Base-by-base conservation (phyloP, 805 yeast species). In the Pichia insulana region DNA sequence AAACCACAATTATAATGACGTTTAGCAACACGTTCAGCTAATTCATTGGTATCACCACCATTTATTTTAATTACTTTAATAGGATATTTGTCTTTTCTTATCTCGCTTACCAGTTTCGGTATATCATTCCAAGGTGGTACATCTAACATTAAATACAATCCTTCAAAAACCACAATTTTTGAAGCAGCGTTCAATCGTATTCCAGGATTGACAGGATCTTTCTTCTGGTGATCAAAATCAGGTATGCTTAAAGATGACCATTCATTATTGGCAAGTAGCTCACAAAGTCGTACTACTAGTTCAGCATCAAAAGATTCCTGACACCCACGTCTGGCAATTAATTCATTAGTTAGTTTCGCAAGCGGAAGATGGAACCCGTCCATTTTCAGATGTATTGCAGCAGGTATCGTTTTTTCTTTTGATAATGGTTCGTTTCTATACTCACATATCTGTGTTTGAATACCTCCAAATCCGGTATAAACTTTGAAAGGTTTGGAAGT, bases 241-340 rank as follows among this genome's bases (percentile, higher is more conserved):
- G 96, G 95, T 8, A 76, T 67, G 18, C 48, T 46, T 6, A 79
- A 26, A 6, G 32, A 25, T 11, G 22, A 26, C 48, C 49, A 43
- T 17, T 32, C 36, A 0, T 38, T 27, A 3, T 6, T n/a, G 8
- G 52, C 50, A 22, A 74, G 50, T 9, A 58, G 46, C 38, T 48
- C 50, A 16, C 59, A 62, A 15, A 70, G 52, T 4, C 47, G 55
- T 1, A 64, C 69, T 13, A 73, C 65, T 36, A 65, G 69, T 11
- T 61, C 55, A 6, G 83, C 74, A 55, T 89, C 89, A 63, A 89
- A 90, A 0, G 97, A 88, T 51, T 70, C 75, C 2, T 96, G 94
- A 0, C 96, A 82, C 0, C 97, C 97, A 38, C 97, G 70, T 47
- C 85, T 67, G 22, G 62, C 58, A 26, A 76, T 62, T 0, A 95